Evolutionary conservation across 345 rosid genomes (phyloP).

Genomic region (Gossypium ekmanianum): DNA sequence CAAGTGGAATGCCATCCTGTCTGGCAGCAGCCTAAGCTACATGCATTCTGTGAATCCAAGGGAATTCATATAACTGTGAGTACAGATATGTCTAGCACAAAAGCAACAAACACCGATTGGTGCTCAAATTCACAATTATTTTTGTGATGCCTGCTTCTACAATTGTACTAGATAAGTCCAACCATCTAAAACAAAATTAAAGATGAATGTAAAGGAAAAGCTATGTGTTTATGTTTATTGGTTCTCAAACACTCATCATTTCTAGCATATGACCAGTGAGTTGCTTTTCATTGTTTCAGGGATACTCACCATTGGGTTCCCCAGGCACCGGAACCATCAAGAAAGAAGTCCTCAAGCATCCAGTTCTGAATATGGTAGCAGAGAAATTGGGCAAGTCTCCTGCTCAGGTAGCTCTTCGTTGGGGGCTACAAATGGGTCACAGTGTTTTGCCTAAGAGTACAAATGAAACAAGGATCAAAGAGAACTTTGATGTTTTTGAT

Average conservation of each 20-base stretch:
- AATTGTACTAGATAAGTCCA: no score
- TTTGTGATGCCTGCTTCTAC: no score
- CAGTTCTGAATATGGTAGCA: constrained; percentile 35
- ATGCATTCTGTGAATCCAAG: constrained; percentile 59
- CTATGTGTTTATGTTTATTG: no score
- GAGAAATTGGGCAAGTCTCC: constrained; percentile 46
- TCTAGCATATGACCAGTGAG: not conserved
- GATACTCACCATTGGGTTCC: constrained; percentile 66
- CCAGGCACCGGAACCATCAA: constrained; percentile 29
- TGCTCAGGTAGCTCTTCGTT: constrained; percentile 60
- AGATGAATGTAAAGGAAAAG: no score
- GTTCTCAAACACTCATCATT: not conserved
- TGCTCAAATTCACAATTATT: no score
- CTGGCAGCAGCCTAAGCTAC: constrained; percentile 68
- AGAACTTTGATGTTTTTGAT: constrained; percentile 42
- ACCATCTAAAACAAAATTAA: no score
- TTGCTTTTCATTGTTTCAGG: constrained; percentile 25
- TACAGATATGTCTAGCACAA: no score
- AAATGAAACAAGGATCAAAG: constrained; percentile 38
- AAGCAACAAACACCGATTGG: no score
- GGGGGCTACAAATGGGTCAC: constrained; percentile 66
- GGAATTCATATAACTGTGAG: constrained; percentile 57
- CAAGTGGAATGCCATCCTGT: constrained; percentile 33
- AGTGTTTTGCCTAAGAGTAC: constrained; percentile 67
- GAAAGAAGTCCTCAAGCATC: constrained; percentile 44